A percentile compares a stretch with the other conserved stretches of the same genome.
Conservation (phyloP, 2,329 filamentous ascomycete genomes). For the Mycosphaerella sp. region DNA sequence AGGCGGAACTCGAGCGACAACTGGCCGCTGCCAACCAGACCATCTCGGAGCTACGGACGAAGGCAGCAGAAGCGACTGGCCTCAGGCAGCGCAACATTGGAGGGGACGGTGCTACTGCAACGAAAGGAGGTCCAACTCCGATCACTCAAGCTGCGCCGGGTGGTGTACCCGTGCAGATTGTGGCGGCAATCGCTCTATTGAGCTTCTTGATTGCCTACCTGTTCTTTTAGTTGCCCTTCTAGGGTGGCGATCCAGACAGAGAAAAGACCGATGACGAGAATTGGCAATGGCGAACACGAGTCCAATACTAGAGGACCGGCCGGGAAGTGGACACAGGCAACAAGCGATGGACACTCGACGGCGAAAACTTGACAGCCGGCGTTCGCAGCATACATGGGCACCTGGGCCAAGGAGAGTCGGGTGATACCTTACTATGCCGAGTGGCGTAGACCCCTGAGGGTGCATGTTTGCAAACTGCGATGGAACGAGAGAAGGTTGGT, state of each 20-base stretch:
- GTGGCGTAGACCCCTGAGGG: neutral
- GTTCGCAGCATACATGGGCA: neutral
- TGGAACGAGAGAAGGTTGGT: neutral
- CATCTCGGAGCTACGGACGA: constrained; percentile 60
- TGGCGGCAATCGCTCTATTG: constrained; percentile 74
- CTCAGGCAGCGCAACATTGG: constrained; percentile 68
- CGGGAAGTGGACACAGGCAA: neutral
- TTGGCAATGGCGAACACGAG: neutral
- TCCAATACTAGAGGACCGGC: neutral
- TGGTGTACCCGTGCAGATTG: constrained; percentile 81
- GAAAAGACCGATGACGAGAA: neutral
- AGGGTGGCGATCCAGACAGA: constrained; percentile 2
- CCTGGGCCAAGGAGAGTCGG: neutral
- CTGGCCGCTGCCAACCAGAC: constrained; percentile 68
- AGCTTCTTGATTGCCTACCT: constrained; percentile 94
- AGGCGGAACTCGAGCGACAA: constrained; percentile 63
- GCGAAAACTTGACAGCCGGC: neutral
- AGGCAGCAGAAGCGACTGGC: constrained; percentile 53
- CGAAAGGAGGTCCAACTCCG: constrained; percentile 19
- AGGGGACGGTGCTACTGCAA: constrained; percentile 13
- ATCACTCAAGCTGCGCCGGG: constrained; percentile 38
- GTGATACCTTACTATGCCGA: neutral
- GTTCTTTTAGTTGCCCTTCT: constrained; percentile 63
- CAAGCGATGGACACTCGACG: neutral
- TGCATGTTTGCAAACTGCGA: neutral